Base-by-base conservation (phyloP, 108 stramenopile species). In the Nitzschia palea region DNA sequence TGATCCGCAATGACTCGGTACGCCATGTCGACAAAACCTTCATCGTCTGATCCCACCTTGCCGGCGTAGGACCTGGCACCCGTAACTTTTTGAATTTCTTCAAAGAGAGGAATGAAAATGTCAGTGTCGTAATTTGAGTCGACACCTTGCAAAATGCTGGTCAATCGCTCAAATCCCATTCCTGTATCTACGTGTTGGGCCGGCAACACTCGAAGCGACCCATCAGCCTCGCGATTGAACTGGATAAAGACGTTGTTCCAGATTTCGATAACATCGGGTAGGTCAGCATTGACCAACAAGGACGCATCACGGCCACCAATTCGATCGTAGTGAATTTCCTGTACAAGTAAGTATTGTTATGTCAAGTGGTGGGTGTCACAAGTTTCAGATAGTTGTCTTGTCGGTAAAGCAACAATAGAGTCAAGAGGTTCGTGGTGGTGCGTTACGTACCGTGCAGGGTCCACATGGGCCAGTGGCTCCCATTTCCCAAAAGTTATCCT, bases 401-500 rank as follows among this genome's bases (percentile, higher is more conserved):
- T n/a, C n/a, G n/a, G n/a, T n/a, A n/a, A n/a, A n/a, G n/a, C n/a
- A n/a, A n/a, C n/a, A n/a, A n/a, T n/a, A n/a, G n/a, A n/a, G n/a
- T n/a, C n/a, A n/a, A n/a, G n/a, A n/a, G n/a, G n/a, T n/a, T n/a
- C n/a, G n/a, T n/a, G n/a, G n/a, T n/a, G n/a, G n/a, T n/a, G n/a
- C n/a, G n/a, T n/a, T n/a, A n/a, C 85, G 55, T 72, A 84, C 87
- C 65, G 93, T 90, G 73, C 98, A 99, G 27, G 98, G 98, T 28
- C 98, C 98, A 78, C 98, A 98, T 17, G 98, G 98, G n/a, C 97
- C 98, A 5, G 95, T 97, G 47, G 95, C 97, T 10, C 98, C 97
- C 98, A 99, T 98, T 81, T 99, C 99, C 99, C 99, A 99, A 80
- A 99, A 99, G 84, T 99, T 99, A 71, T 99, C 96, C 73, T 82